Evolutionary conservation across 129 eudicot species (phyloP), one percentile per base, ranked within the genome.

Genomic region (Flaveria sonorensis): DNA sequence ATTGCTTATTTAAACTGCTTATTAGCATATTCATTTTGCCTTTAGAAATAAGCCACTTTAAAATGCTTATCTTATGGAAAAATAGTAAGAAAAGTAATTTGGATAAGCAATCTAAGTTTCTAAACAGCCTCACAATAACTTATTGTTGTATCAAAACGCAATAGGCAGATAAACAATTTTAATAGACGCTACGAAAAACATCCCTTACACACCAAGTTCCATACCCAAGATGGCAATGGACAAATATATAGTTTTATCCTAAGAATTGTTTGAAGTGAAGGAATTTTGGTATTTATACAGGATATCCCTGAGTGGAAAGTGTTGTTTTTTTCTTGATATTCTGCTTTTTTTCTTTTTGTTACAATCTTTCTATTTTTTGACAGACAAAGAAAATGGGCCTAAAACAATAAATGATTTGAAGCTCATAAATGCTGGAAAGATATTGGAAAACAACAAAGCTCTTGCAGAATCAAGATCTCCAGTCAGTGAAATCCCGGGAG

Each of bases 341-440:
- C 18, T n/a, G 19, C 14, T 39, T 6, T 23, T 73, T 59, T 42
- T 40, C 16, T 56, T 73, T 32, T 73, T 6, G 13, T 40, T n/a
- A 15, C 43, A 21, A 59, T 74, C 16, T 73, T 73, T 42, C 9
- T 14, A 21, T 59, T 10, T 57, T 57, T 57, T 74, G 46, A 23
- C 70, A 74, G 78, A 74, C 23, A 74, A 23, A 20, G 78, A 43
- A 59, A 74, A 60, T 43, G 70, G 69, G 69, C 78, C 78, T 40
- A 89, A 80, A 76, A 71, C 90, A 39, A 77, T 78, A 77, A 80
- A 75, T 42, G 89, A 89, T 71, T 71, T 89, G 81, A 89, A 89
- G 87, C 91, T 89, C 19, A 89, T 89, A 51, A 89, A 87, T 75
- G 95, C 91, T 9, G 95, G 91, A 78, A 89, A 79, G 82, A 89